Evolutionary conservation across 106 monocot genomes (phyloP), one percentile per base, ranked within the genome.

Genomic region (Allium fistulosum): DNA sequence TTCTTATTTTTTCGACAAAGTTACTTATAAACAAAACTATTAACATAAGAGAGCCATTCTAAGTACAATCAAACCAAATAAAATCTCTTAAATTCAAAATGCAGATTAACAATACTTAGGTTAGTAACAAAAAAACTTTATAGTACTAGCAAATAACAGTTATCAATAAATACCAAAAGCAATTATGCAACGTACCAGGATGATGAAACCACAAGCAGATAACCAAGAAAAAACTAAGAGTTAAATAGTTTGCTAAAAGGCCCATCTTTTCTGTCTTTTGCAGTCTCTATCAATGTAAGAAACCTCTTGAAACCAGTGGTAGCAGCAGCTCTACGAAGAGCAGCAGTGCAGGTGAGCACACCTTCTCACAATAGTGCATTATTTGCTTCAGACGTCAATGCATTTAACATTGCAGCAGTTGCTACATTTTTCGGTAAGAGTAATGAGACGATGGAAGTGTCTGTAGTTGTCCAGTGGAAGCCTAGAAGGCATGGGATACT

Each of bases 221-320:
- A 37, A 37, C 37, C 37, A 37, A 1, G 37, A 14, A 62, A 51
- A 52, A 8, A 28, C 12, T 67, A 69, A 2, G 97, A 57, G 58
- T 83, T 99, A 59, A 93, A 99, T 46, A 99, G 85, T 76, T 99
- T 99, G 26, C 93, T 67, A 53, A 99, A 99, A 2, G 99, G 93
- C 26, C 93, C 92, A 67, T 93, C 93, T 63, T 90, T 99, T 46
- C 90, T 68, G 49, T 99, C 99, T 78, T 99, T 99, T 12, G 99
- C 99, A 14, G 99, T 93, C 80, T 99, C 93, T 3, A 92, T 99
- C 17, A 99, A 71, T 6, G 99, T 92, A 60, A 99, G 87, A 73
- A 99, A 99, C 69, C 99, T 89, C 77, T 93, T 99, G 71, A 99
- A 99, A 13, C 93, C 99, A 2, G 93, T 99, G 14, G 99, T 99